These are phyloP conservation scores for Globisporangium uncinulatum DNA, from an alignment of 352 stramenopile species.

Conservation along the genomic window DNA sequence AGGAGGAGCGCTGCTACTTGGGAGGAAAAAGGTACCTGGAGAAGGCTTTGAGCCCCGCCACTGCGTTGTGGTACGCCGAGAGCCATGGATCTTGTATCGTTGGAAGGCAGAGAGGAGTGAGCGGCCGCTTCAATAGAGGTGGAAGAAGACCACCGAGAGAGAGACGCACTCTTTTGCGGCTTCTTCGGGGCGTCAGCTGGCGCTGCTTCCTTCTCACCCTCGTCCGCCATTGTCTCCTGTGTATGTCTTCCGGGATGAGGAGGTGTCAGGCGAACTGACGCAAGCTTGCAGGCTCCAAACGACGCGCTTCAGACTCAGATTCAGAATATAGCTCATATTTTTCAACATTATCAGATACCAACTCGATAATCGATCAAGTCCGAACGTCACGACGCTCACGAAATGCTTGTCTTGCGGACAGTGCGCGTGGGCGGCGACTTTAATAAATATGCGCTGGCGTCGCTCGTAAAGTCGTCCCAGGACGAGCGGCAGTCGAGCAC, in stretches of 20 bases:
- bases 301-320: no score
- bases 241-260: neutral
- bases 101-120: neutral
- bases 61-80: constrained; percentile 85
- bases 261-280: neutral
- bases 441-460: constrained; percentile 13
- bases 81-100: constrained; percentile 58
- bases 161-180: constrained; percentile 11
- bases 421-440: constrained; percentile 18
- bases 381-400: constrained; percentile 7
- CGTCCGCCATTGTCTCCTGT: constrained; percentile 2
- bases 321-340: no score
- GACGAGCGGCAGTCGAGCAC: constrained; percentile 23
- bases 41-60: constrained; percentile 84
- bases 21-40: constrained; percentile 21
- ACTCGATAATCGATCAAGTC: no score
- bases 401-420: constrained; percentile 30
- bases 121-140: neutral
- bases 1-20: no score
- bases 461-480: constrained; percentile 10
- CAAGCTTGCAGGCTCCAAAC: no score
- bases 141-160: neutral
- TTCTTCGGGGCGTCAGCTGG: constrained; percentile 10
- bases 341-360: no score
- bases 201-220: constrained; percentile 7